Conservation (phyloP, 495 filamentous ascomycete species). For the Daldinia concentrica region DNA sequence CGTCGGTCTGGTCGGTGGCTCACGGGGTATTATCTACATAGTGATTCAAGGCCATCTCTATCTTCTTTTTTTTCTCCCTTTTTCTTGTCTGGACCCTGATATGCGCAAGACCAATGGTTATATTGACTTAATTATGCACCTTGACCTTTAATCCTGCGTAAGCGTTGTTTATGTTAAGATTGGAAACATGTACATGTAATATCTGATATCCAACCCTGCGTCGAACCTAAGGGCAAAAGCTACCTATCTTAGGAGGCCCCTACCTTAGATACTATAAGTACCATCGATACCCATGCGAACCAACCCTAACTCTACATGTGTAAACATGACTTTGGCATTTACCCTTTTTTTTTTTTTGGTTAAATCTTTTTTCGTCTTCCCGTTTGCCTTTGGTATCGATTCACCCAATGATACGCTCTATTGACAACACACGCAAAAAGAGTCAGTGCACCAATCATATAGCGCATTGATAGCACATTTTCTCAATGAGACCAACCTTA, state of each 20-base stretch:
- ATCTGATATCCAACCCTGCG: no score
- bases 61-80: no score
- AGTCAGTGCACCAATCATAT: slow-evolving; percentile 31
- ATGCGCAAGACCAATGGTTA: background rate
- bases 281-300: no score
- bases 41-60: background rate
- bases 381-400: slow-evolving; percentile 1
- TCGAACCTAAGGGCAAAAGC: no score
- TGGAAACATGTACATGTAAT: no score
- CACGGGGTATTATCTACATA: no score
- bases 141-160: background rate
- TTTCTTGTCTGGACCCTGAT: background rate
- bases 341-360: background rate
- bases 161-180: no score
- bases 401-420: slow-evolving; percentile 37
- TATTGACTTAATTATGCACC: background rate
- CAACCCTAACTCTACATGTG: no score
- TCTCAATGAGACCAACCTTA: slow-evolving; percentile 4
- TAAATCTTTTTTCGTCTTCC: slow-evolving; percentile 8
- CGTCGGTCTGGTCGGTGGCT: no score
- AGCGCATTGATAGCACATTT: slow-evolving; percentile 26
- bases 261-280: no score
- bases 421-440: slow-evolving; percentile 32
- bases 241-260: no score
- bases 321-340: no score